These are phyloP conservation scores for Taxawa tesnikishii DNA, from an alignment of 2,329 filamentous ascomycete species.

Conservation along the genomic window DNA sequence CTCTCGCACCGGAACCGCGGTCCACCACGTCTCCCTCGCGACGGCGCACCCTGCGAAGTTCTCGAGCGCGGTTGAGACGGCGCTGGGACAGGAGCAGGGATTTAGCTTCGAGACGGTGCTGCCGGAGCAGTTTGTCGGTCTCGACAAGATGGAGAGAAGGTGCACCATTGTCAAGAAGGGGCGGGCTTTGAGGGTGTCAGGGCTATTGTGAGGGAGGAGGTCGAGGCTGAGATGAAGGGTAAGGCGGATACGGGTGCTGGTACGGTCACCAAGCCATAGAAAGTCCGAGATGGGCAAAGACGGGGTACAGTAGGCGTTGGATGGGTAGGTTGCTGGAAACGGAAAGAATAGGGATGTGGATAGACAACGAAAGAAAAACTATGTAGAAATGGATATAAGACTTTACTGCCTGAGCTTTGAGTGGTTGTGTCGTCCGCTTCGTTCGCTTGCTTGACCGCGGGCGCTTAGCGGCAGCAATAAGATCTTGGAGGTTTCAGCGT, in stretches of 20 bases:
- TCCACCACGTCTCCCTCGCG: slow-evolving; percentile 68
- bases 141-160: slow-evolving; percentile 64
- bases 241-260: slow-evolving; percentile 6
- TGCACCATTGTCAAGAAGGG: slow-evolving; percentile 54
- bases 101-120: slow-evolving; percentile 72
- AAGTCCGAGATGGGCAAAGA: too few species aligned
- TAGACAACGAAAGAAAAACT: too few species aligned
- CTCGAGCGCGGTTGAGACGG: slow-evolving; percentile 67
- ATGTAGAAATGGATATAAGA: too few species aligned
- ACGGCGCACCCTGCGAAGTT: slow-evolving; percentile 98
- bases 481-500: too few species aligned
- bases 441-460: too few species aligned
- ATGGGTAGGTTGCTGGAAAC: too few species aligned
- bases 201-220: slow-evolving; percentile 61
- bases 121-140: slow-evolving; percentile 67
- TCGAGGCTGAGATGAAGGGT: slow-evolving; percentile 35
- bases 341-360: too few species aligned
- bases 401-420: too few species aligned
- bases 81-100: slow-evolving; percentile 55
- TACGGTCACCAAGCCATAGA: slow-evolving; percentile 5
- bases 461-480: too few species aligned
- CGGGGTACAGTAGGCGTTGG: too few species aligned
- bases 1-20: slow-evolving; percentile 32
- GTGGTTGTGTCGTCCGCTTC: too few species aligned
- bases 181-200: slow-evolving; percentile 62